phyloP scores from a whole-genome alignment of 2,329 filamentous ascomycete genomes.

The Periconia sp. region DNA sequence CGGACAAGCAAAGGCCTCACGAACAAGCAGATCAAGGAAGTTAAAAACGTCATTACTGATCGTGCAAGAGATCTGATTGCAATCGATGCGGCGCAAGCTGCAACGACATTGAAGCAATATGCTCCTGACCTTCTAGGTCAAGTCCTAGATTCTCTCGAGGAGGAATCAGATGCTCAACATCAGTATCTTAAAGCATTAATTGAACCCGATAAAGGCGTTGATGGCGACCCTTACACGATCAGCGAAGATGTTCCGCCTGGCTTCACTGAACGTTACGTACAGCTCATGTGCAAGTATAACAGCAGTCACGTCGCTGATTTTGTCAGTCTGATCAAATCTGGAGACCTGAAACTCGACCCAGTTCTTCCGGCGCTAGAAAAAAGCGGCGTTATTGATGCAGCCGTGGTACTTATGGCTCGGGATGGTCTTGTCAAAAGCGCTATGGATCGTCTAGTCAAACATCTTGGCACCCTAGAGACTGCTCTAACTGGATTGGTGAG shows the following conservation, averaged over 20 bases:
- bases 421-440: constrained; percentile 84
- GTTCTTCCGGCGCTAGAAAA: constrained; percentile 88
- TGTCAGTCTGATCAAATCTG: constrained; percentile 75
- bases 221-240: constrained; percentile 27
- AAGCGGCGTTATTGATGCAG: constrained; percentile 89
- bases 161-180: constrained; percentile 71
- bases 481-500: constrained; percentile 76
- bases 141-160: constrained; percentile 66
- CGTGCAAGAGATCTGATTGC: constrained; percentile 71
- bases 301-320: constrained; percentile 84
- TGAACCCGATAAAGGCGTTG: constrained; percentile 60
- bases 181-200: constrained; percentile 78
- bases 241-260: constrained; percentile 52
- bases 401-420: constrained; percentile 85
- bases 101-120: constrained; percentile 67
- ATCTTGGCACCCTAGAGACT: constrained; percentile 79
- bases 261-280: constrained; percentile 83
- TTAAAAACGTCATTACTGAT: constrained; percentile 69
- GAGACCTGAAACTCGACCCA: constrained; percentile 78
- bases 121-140: constrained; percentile 70
- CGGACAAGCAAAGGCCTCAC: constrained; percentile 67
- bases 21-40: constrained; percentile 73
- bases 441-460: constrained; percentile 82
- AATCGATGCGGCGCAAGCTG: constrained; percentile 70
- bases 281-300: constrained; percentile 88